Conservation (phyloP, 1,139 yeast genomes). For the Suhomyces wounanorum region DNA sequence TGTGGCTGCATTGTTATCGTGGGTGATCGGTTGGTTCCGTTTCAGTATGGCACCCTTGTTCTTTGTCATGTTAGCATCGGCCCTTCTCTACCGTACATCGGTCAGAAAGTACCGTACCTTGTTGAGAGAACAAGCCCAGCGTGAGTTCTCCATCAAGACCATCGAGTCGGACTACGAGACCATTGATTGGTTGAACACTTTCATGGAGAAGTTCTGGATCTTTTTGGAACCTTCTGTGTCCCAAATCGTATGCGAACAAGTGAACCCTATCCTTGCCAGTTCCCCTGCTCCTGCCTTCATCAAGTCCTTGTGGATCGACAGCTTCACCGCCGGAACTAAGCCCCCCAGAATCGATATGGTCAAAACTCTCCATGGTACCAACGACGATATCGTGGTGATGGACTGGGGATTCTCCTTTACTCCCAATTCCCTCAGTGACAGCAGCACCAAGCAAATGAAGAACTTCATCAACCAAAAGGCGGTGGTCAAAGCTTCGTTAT, state of each 20-base stretch:
- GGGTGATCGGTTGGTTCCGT: slow-evolving; percentile 75
- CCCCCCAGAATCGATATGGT: slow-evolving; percentile 92
- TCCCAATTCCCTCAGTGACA: slow-evolving; percentile 85
- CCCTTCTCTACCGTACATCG: slow-evolving; percentile 78
- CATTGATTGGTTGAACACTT: slow-evolving; percentile 90
- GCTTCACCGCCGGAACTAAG: slow-evolving; percentile 89
- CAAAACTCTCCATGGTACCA: slow-evolving; percentile 84
- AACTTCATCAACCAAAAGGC: slow-evolving; percentile 81
- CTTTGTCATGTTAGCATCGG: slow-evolving; percentile 59
- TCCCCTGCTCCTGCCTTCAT: slow-evolving; percentile 82
- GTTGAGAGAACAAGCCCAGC: slow-evolving; percentile 77
- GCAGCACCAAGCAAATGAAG: slow-evolving; percentile 79
- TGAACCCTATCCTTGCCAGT: slow-evolving; percentile 75
- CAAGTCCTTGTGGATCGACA: slow-evolving; percentile 79
- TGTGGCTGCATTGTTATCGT: slow-evolving; percentile 68
- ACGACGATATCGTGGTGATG: slow-evolving; percentile 92
- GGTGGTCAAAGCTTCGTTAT: slow-evolving; percentile 65
- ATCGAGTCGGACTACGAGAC: slow-evolving; percentile 90
- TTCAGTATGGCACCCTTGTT: slow-evolving; percentile 82
- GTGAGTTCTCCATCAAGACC: slow-evolving; percentile 76
- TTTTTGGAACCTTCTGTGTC: slow-evolving; percentile 89
- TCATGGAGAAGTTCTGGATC: slow-evolving; percentile 88
- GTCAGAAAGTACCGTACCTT: slow-evolving; percentile 74
- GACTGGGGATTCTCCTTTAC: slow-evolving; percentile 91
- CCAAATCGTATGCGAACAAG: slow-evolving; percentile 82